Conservation (phyloP, 2,329 filamentous ascomycete species). For the Cladobotryum mycophilum region DNA sequence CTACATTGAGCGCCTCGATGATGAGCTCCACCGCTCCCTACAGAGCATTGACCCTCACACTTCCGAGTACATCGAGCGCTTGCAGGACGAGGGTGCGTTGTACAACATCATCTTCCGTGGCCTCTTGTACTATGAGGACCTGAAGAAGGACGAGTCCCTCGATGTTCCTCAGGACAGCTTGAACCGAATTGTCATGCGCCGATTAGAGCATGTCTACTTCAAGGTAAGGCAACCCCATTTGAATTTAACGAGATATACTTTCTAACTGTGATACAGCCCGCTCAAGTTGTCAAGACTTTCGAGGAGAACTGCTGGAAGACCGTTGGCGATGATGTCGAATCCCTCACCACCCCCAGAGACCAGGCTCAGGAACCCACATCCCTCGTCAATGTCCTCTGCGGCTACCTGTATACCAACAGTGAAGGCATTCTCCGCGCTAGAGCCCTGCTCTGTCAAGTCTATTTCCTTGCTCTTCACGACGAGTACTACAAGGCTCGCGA, state of each 20-base stretch:
- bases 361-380: constrained; percentile 61
- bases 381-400: constrained; percentile 83
- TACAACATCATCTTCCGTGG: constrained; percentile 91
- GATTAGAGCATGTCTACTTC: constrained; percentile 97
- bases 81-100: constrained; percentile 82
- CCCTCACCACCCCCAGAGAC: constrained; percentile 69
- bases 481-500: constrained; percentile 97
- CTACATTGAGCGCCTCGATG: constrained; percentile 89
- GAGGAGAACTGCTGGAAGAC: constrained; percentile 92
- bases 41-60: constrained; percentile 98
- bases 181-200: constrained; percentile 88
- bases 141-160: constrained; percentile 63
- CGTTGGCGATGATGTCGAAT: constrained; percentile 64
- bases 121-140: constrained; percentile 78
- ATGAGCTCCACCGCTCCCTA: constrained; percentile 94
- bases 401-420: constrained; percentile 89
- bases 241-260: not conserved
- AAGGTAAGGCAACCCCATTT: constrained; percentile 51
- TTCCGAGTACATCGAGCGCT: constrained; percentile 93
- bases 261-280: constrained; percentile 50
- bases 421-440: constrained; percentile 94
- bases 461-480: constrained; percentile 95
- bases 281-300: constrained; percentile 85
- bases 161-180: constrained; percentile 77
- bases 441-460: constrained; percentile 97